Conservation (phyloP, 2,329 filamentous ascomycete genomes). For the Cryphonectria nitschkei region DNA sequence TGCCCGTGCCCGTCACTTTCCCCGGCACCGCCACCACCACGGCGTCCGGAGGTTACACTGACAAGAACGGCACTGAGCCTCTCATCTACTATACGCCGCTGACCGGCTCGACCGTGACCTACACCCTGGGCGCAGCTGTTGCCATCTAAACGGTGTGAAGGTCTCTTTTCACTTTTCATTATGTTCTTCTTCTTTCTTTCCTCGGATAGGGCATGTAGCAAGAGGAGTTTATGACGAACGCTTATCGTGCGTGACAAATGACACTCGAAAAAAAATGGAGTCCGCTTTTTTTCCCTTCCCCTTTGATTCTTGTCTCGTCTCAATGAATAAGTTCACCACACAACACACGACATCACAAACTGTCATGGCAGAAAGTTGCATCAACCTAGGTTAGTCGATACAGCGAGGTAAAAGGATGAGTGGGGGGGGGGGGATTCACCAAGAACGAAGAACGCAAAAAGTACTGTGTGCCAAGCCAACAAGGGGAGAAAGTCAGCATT, state of each 20-base stretch:
- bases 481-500: neutral
- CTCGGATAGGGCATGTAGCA: constrained; percentile 1
- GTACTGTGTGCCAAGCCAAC: neutral
- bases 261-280: neutral
- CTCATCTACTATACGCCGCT: constrained; percentile 54
- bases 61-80: constrained; percentile 59
- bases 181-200: neutral
- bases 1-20: constrained; percentile 58
- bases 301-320: constrained; percentile 6
- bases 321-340: neutral
- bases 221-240: neutral
- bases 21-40: constrained; percentile 47
- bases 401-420: neutral
- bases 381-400: neutral
- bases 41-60: constrained; percentile 47
- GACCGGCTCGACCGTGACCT: constrained; percentile 48
- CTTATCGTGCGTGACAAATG: neutral
- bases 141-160: constrained; percentile 8
- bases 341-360: neutral
- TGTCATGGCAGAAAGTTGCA: neutral
- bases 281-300: neutral
- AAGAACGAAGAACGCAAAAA: neutral
- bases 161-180: neutral
- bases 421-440: no score
- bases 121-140: constrained; percentile 36